These are phyloP conservation scores for Penicillium verrucosum DNA, from an alignment of 2,329 filamentous ascomycete species.

Conservation along the genomic window DNA sequence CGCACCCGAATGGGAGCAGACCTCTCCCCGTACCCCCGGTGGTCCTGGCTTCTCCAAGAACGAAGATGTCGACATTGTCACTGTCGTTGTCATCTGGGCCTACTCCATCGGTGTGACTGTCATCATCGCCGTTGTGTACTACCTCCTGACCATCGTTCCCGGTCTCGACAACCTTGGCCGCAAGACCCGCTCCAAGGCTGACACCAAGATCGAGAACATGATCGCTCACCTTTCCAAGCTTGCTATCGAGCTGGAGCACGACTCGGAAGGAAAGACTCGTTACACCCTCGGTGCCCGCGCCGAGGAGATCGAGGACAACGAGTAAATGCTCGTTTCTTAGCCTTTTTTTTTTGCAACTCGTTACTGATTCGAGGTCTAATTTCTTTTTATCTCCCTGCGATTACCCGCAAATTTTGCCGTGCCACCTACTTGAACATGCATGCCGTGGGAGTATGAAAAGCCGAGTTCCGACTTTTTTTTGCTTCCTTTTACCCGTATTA, in stretches of 20 bases:
- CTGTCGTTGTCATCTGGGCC: conserved; percentile 52
- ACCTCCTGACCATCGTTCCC: conserved; percentile 46
- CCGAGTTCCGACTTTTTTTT: conserved; percentile 11
- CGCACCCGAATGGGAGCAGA: conserved; percentile 47
- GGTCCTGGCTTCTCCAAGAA: conserved; percentile 39
- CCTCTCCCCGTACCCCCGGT: conserved; percentile 29
- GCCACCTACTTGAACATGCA: conserved; percentile 28
- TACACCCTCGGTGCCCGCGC: conserved; percentile 44
- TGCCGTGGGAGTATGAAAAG: conserved; percentile 22
- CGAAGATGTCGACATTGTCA: conserved; percentile 58
- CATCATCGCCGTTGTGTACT: conserved; percentile 53
- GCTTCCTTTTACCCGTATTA: conserved; percentile 33
- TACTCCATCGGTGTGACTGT: conserved; percentile 54
- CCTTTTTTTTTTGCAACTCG: conserved; percentile 30
- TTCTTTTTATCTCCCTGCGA: conserved; percentile 16
- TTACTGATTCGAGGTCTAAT: conserved; percentile 33
- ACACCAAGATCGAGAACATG: conserved; percentile 55
- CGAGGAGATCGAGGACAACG: conserved; percentile 45
- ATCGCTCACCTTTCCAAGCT: conserved; percentile 52
- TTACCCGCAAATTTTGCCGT: conserved; percentile 27
- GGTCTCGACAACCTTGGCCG: conserved; percentile 52
- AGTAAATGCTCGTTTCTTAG: conserved; percentile 34
- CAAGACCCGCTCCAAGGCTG: conserved; percentile 50
- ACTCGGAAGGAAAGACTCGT: conserved; percentile 45
- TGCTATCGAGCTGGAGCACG: conserved; percentile 50